Base-by-base conservation (phyloP, 148 eudicot species). In the Gaultheria prostrata region DNA sequence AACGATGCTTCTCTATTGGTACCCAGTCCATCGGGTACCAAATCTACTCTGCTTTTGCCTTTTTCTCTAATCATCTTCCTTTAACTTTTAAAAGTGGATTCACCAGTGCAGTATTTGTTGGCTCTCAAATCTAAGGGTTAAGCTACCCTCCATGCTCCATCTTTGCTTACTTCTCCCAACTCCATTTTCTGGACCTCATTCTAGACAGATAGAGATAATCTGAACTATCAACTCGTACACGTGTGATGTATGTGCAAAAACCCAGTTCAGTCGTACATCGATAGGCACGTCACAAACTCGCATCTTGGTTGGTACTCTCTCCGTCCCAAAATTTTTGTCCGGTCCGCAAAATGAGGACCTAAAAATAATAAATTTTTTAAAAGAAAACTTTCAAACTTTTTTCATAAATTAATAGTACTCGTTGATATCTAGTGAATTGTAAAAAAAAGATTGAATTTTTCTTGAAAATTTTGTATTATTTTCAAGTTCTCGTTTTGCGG, bases 1-100 rank as follows among this genome's bases (percentile, higher is more conserved):
- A 39, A 30, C 18, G 7, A 39, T 80, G 72, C 6, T 69, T 50
- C 61, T 48, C 59, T 45, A 1, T 12, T 65, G 76, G 48, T 10
- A 26, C 59, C 30, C 17, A 11, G 54, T 77, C 50, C 67, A 32
- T 14, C 1, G 24, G 77, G 32, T 6, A 54, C 11, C 28, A 80
- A 80, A 80, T 80, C 83, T 28, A 35, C 59, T 63, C 20, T 45
- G 18, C 51, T 65, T 63, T 80, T 48, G 76, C 83, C 43, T 39
- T 70, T 51, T 51, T 70, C 21, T 45, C 8, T 43, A 43, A 18
- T 17, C 17, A 46, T 33, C 49, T 54, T 45, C 8, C 26, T 63
- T 17, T 67, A 6, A 6, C 45, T 30, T 81, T 82, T 82, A 24
- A 70, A 26, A 81, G 76, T 81, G 49, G 61, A 50, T 69, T 70